Percentiles rank a stretch among this genome's conserved stretches.
phyloP scores from a whole-genome alignment of 1,139 yeast species.

The Sugiyamaella novakii region DNA sequence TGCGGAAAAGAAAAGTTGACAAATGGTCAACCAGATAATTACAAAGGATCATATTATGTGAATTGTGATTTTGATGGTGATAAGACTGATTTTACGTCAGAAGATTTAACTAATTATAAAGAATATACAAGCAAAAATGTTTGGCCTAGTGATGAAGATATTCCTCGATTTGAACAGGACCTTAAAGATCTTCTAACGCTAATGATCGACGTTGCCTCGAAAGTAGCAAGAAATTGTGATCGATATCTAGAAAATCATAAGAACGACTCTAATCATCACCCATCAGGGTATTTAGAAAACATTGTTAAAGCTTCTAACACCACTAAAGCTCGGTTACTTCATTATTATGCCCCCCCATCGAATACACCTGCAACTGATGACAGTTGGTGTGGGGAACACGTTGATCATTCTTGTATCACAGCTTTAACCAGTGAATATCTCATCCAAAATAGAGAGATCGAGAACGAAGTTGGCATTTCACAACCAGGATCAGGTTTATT shows the following conservation, averaged over 20 bases:
- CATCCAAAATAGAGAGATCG: constrained; percentile 45
- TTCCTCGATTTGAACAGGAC: constrained; percentile 37
- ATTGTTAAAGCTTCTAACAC: constrained; percentile 56
- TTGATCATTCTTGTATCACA: constrained; percentile 65
- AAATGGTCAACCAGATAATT: constrained; percentile 49
- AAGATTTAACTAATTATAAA: constrained; percentile 40
- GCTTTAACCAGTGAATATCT: constrained; percentile 62
- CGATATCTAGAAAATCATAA: constrained; percentile 38
- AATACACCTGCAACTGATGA: constrained; percentile 24
- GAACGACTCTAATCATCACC: constrained; percentile 36
- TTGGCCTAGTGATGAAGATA: constrained; percentile 55
- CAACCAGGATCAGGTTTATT: constrained; percentile 49
- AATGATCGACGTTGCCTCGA: constrained; percentile 54
- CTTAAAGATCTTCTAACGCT: constrained; percentile 45
- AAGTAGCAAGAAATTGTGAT: constrained; percentile 60
- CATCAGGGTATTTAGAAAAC: constrained; percentile 47
- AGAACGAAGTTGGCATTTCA: constrained; percentile 5
- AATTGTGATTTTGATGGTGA: constrained; percentile 61
- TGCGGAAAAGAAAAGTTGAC: constrained; percentile 57
- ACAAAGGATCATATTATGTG: constrained; percentile 62
- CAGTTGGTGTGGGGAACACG: constrained; percentile 68
- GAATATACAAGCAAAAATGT: constrained; percentile 55
- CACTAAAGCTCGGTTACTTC: constrained; percentile 61
- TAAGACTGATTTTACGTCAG: constrained; percentile 30
- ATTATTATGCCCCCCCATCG: constrained; percentile 48